Conservation (phyloP, 805 yeast species). For the Allodekkera sacchari region DNA sequence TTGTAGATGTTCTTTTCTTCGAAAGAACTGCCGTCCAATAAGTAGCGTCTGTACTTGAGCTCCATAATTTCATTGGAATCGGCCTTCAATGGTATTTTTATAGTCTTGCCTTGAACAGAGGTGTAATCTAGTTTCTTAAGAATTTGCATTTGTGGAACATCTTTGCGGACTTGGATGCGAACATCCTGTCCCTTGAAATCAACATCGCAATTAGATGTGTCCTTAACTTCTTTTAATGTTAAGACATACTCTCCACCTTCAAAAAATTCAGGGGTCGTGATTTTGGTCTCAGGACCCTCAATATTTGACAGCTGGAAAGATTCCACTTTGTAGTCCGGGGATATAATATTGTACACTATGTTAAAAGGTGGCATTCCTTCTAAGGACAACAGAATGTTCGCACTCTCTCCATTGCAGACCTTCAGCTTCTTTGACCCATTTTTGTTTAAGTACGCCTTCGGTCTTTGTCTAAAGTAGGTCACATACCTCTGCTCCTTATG, state of each 20-base stretch:
- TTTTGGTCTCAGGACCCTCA: constrained; percentile 25
- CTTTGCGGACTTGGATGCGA: constrained; percentile 58
- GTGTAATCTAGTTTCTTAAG: constrained; percentile 21
- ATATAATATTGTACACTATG: constrained; percentile 60
- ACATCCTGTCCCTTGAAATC: constrained; percentile 56
- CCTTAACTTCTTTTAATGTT: constrained; percentile 56
- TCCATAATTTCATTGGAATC: constrained; percentile 23
- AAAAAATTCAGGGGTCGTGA: constrained; percentile 47
- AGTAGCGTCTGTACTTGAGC: constrained; percentile 25
- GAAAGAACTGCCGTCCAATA: constrained; percentile 14
- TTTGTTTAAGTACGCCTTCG: constrained; percentile 38
- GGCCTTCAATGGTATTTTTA: constrained; percentile 45
- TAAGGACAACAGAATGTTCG: constrained; percentile 46
- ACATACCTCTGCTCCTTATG: constrained; percentile 44
- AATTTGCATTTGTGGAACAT: constrained; percentile 46
- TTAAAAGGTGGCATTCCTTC: constrained; percentile 78
- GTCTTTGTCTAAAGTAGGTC: constrained; percentile 66
- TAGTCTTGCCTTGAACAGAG: constrained; percentile 54
- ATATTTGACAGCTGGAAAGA: constrained; percentile 36
- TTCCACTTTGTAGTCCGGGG: constrained; percentile 38
- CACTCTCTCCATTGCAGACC: constrained; percentile 25
- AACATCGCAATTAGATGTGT: constrained; percentile 74
- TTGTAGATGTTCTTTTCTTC: constrained; percentile 5
- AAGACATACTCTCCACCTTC: constrained; percentile 71
- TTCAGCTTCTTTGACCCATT: constrained; percentile 10